Evolutionary conservation across 208 protist genomes (phyloP).

Genomic region (Crithidia fasciculata): DNA sequence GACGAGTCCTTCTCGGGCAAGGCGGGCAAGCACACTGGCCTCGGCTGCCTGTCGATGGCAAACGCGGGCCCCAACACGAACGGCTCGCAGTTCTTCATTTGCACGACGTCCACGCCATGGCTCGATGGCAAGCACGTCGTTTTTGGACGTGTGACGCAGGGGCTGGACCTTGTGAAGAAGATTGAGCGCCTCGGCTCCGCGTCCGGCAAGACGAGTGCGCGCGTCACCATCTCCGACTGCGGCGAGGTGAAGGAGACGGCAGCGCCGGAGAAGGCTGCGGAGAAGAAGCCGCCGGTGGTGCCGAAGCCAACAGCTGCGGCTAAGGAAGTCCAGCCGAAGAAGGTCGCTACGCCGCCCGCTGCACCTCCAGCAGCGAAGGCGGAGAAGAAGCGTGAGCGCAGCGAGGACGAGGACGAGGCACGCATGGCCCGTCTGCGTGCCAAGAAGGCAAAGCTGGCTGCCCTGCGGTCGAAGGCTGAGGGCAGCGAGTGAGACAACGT

Average conservation of each 20-base stretch:
- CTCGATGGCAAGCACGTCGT: conserved; percentile 97
- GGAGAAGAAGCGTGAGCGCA: conserved; percentile 29
- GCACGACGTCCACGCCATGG: conserved; percentile 82
- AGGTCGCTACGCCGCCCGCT: conserved; percentile 3
- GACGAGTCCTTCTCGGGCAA: conserved; percentile 97
- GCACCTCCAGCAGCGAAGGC: conserved; percentile 3
- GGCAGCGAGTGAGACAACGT: conserved; percentile 2
- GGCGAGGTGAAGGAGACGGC: conserved; percentile 62
- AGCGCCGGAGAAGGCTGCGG: not conserved
- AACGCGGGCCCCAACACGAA: conserved; percentile 99
- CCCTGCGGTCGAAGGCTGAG: conserved; percentile 55
- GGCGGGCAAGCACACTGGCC: conserved; percentile 87
- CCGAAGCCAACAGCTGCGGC: conserved; percentile 8
- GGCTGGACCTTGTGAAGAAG: conserved; percentile 82
- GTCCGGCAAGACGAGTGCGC: conserved; percentile 71
- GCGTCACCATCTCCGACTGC: conserved; percentile 76
- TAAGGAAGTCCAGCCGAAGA: conserved; percentile 18
- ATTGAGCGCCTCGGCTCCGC: conserved; percentile 79
- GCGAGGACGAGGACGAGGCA: conserved; percentile 42
- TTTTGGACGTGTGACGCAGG: conserved; percentile 93
- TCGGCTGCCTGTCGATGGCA: conserved; percentile 98
- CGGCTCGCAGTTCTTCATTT: conserved; percentile 95
- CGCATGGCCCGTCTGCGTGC: conserved; percentile 61
- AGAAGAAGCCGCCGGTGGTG: conserved; percentile 24
- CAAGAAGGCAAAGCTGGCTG: conserved; percentile 67